Evolutionary conservation across 106 monocot genomes (phyloP).

Genomic region (Apostasia ramifera): DNA sequence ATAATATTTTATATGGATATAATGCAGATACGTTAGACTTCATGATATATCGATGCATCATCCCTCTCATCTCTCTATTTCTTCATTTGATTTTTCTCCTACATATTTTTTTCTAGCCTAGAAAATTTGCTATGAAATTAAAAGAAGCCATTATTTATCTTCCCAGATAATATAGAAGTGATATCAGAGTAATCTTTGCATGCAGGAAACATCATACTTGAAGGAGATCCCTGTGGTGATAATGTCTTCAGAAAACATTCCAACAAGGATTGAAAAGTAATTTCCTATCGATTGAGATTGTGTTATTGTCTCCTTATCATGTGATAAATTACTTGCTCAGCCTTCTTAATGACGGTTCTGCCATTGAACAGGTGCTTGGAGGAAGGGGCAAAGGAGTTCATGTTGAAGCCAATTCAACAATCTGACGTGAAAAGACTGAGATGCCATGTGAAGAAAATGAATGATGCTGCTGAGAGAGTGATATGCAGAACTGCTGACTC

Average conservation of each 20-base stretch:
- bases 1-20: no score
- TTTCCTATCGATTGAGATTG: background rate
- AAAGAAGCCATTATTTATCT: no score
- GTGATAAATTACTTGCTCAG: no score
- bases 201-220: constrained; percentile 57
- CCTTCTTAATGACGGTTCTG: background rate
- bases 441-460: background rate
- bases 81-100: no score
- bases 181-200: background rate
- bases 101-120: no score
- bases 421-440: constrained; percentile 17
- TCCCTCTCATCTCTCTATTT: no score
- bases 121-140: no score
- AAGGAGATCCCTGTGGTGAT: constrained; percentile 88
- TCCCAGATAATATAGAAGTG: no score
- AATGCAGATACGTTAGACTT: no score
- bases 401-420: constrained; percentile 16
- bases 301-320: background rate
- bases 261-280: constrained; percentile 71
- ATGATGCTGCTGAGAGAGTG: no score
- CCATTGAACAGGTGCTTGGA: constrained; percentile 13
- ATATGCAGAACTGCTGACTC: no score
- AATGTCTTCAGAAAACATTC: constrained; percentile 90
- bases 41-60: no score
- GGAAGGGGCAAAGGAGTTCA: constrained; percentile 16